Evolutionary conservation across 75 land plant genomes (phyloP), one percentile per base, ranked within the genome.

Genomic region (Pinus tabuliformis): DNA sequence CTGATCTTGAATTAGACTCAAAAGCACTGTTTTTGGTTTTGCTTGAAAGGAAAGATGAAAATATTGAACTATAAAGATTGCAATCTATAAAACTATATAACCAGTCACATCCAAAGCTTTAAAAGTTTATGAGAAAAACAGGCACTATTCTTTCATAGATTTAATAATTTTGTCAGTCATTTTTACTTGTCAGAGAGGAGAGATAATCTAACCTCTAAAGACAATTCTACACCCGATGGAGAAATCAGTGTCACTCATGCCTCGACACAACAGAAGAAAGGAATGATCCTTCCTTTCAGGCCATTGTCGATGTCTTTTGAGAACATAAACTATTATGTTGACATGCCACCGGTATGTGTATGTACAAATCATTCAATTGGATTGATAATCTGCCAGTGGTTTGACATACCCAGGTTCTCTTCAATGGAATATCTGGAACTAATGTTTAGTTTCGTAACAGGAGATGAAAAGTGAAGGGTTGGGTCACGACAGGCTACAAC

Each of bases 301-400:
- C 82, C 83, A 42, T 63, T 82, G 70, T 79, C 83, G 2, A 64
- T 82, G 26, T 42, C 84, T 58, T 83, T 83, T 28, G 58, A 72
- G 6, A 70, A 83, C 33, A 76, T 83, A 20, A 83, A 70, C 49
- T 81, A 83, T 68, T 83, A 59, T 45, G 85, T 83, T 63, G 85
- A 83, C 79, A 72, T 83, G 85, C 85, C 85, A 28, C 33, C 80
- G 42, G 85, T 83, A 33, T 45, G 90, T 76, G 54, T 49, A 49
- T 49, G 12, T 49, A 49, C 54, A 49, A 9, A 11, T 49, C 54
- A 49, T 49, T 49, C 54, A 49, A 49, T 49, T 9, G 12, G 9
- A 9, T 9, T 49, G 1, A 12, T 49, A 9, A 49, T 49, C 54
- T 49, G 54, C 12, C 54, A 9, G 54, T 49, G 9, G 54, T 45